These are phyloP conservation scores for Nannochloropsis oceanica DNA, from an alignment of 108 stramenopile species.

Conservation along the genomic window DNA sequence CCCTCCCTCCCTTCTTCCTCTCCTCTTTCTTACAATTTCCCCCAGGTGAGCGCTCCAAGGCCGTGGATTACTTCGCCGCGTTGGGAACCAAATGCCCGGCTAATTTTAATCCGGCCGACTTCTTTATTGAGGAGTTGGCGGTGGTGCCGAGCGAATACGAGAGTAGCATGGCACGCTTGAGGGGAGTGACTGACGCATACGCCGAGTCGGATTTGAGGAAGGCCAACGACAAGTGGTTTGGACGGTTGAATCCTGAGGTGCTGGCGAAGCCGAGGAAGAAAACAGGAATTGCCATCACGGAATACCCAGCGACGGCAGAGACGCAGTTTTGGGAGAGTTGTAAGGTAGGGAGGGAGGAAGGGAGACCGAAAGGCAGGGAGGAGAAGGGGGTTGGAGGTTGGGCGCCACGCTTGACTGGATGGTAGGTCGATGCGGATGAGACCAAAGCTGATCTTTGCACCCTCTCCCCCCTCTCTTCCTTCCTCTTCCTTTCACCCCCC, in stretches of 20 bases:
- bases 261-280: neutral
- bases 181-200: neutral
- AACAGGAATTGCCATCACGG: neutral
- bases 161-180: neutral
- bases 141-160: neutral
- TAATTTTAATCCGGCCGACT: neutral
- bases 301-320: neutral
- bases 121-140: neutral
- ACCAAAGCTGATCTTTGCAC: no score
- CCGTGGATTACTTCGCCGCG: constrained; percentile 6
- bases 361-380: no score
- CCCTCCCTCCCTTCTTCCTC: no score
- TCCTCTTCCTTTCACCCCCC: neutral
- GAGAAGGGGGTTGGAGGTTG: no score
- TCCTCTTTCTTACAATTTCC: no score
- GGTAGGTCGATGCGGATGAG: no score
- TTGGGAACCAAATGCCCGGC: constrained; percentile 14
- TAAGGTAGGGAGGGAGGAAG: neutral
- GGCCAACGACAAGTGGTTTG: neutral
- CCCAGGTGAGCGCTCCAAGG: neutral
- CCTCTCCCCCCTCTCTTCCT: neutral
- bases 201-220: neutral
- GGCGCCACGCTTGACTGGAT: no score
- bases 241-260: neutral
- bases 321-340: neutral